A percentile compares a stretch with the other conserved stretches of the same genome.
Evolutionary conservation across 164 flowering plant species (phyloP).

Genomic region (Vitis amurensis): DNA sequence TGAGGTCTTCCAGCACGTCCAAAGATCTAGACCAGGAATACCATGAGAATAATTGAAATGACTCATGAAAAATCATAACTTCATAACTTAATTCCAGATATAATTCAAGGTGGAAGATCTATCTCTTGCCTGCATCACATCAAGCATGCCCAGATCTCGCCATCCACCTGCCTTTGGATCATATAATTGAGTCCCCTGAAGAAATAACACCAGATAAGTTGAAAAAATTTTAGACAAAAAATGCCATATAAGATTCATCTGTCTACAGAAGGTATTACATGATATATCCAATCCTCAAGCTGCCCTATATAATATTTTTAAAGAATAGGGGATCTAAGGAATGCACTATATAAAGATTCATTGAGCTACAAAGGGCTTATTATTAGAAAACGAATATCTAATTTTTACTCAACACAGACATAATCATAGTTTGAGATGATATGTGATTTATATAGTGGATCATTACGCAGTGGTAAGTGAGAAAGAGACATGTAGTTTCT

Average conservation of each 20-base stretch:
- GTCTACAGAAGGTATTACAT: too few species aligned
- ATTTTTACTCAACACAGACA: background rate
- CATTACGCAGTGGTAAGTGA: background rate
- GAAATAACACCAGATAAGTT: background rate
- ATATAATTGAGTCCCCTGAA: slow-evolving; percentile 96
- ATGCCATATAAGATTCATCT: too few species aligned
- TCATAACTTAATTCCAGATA: slow-evolving; percentile 2
- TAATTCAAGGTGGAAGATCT: background rate
- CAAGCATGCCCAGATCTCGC: slow-evolving; percentile 98
- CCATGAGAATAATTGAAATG: background rate
- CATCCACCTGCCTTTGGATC: slow-evolving; percentile 99
- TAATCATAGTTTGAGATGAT: background rate
- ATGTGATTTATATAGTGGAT: background rate
- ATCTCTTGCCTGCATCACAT: slow-evolving; percentile 89
- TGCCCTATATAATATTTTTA: too few species aligned
- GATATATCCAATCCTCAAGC: too few species aligned
- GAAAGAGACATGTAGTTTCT: background rate
- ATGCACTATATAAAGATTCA: too few species aligned
- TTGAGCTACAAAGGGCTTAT: too few species aligned
- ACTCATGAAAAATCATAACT: background rate
- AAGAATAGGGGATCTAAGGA: too few species aligned
- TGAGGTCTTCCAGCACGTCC: slow-evolving; percentile 99
- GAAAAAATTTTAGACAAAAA: background rate
- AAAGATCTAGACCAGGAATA: slow-evolving; percentile 61
- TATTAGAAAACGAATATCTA: too few species aligned